Conservation (phyloP, 2,329 filamentous ascomycete species). For the Emergomyces africanus region DNA sequence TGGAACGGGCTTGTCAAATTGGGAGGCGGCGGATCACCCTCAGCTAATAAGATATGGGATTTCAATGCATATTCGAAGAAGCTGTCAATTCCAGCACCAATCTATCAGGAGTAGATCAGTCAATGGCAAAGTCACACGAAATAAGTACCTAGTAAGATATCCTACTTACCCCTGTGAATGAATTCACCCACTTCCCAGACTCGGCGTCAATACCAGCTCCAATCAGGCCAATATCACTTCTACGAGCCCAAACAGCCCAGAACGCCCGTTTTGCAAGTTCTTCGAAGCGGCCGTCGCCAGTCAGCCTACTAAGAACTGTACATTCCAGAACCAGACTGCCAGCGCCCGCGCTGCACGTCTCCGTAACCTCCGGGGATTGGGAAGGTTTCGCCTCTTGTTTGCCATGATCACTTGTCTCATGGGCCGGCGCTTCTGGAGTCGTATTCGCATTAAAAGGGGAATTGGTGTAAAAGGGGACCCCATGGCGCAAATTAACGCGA, state of each 20-base stretch:
- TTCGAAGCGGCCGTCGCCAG: conserved; percentile 79
- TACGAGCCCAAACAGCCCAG: conserved; percentile 87
- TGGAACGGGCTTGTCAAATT: conserved; percentile 30
- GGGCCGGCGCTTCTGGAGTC: conserved; percentile 7
- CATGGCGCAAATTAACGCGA: conserved; percentile 77
- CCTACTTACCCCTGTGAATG: conserved; percentile 56
- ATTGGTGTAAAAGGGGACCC: conserved; percentile 84
- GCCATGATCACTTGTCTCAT: neutral
- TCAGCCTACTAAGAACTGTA: conserved; percentile 75
- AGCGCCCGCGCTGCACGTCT: conserved; percentile 95
- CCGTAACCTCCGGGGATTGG: conserved; percentile 58
- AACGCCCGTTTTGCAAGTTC: conserved; percentile 82
- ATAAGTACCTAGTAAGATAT: conserved; percentile 6
- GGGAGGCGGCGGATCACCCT: conserved; percentile 38
- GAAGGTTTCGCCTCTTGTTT: neutral
- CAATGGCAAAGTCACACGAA: conserved; percentile 4
- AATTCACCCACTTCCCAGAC: conserved; percentile 74
- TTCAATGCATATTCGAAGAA: conserved; percentile 99
- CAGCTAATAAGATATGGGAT: conserved; percentile 79
- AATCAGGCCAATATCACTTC: conserved; percentile 75
- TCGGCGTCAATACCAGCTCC: conserved; percentile 90
- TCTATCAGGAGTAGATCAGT: conserved; percentile 29
- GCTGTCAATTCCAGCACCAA: conserved; percentile 92
- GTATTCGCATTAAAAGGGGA: conserved; percentile 54
- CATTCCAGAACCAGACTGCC: conserved; percentile 92